Evolutionary conservation across 2,329 filamentous ascomycete species (phyloP).

Genomic region (Penicillium hordei): DNA sequence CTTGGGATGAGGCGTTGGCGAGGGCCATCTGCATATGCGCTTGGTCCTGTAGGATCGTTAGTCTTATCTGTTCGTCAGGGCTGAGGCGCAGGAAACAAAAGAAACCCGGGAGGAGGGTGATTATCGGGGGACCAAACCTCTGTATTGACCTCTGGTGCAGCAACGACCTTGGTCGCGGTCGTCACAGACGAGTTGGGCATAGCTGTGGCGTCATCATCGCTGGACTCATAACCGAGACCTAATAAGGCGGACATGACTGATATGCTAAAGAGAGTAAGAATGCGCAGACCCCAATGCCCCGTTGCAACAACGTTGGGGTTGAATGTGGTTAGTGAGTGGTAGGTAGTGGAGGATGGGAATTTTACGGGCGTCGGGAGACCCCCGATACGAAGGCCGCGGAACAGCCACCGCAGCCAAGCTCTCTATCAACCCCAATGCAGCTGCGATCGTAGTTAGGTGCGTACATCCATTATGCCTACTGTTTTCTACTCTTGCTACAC

Average conservation of each 20-base stretch:
- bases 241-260: constrained; percentile 46
- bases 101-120: neutral
- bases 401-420: constrained; percentile 5
- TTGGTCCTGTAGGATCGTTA: constrained; percentile 48
- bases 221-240: constrained; percentile 48
- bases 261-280: neutral
- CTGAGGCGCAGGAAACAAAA: neutral
- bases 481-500: neutral
- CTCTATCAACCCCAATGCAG: neutral
- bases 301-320: constrained; percentile 4
- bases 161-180: constrained; percentile 43
- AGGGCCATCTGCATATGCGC: constrained; percentile 53
- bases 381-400: constrained; percentile 25
- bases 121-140: constrained; percentile 53
- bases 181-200: constrained; percentile 28
- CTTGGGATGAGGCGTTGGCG: constrained; percentile 52
- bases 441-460: neutral
- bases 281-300: constrained; percentile 5
- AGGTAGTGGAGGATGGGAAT: constrained; percentile 23
- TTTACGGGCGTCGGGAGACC: constrained; percentile 34
- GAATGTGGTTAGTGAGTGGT: constrained; percentile 11
- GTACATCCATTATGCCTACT: neutral
- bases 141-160: constrained; percentile 55
- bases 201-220: constrained; percentile 47
- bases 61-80: constrained; percentile 28